Conservation (phyloP, 305 asterid genomes). For the Solanum hybrid region DNA sequence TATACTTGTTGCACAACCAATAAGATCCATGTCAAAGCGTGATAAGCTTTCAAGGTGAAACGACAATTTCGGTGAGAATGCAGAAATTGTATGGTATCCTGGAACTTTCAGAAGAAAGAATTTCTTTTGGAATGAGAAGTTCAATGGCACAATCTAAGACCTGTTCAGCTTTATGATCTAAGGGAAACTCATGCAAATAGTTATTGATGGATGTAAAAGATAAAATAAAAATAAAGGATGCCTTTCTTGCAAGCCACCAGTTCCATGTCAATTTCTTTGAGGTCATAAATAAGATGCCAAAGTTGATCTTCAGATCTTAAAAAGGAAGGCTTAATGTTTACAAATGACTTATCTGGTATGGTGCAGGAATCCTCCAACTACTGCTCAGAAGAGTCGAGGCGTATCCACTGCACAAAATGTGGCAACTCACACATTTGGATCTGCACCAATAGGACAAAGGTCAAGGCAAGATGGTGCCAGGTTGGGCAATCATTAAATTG, state of each 20-base stretch:
- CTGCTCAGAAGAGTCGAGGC: slow-evolving; percentile 89
- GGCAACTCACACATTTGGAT: slow-evolving; percentile 91
- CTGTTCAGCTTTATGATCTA: neutral
- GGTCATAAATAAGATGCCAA: neutral
- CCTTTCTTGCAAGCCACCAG: neutral
- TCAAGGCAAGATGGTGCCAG: slow-evolving; percentile 99
- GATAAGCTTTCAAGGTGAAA: neutral
- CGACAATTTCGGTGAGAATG: neutral
- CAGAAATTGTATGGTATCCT: neutral
- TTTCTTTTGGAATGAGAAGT: neutral
- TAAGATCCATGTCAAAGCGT: neutral
- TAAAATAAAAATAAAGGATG: neutral
- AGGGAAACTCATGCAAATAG: neutral
- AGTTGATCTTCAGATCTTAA: neutral
- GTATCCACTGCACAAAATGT: slow-evolving; percentile 96
- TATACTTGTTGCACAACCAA: neutral
- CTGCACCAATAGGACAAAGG: slow-evolving; percentile 85
- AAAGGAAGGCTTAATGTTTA: neutral
- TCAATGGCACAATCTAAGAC: neutral
- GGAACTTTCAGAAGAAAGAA: neutral
- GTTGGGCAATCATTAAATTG: slow-evolving; percentile 19
- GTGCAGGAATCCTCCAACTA: slow-evolving; percentile 65
- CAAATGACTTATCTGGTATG: neutral
- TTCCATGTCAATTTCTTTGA: neutral
- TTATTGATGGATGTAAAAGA: neutral